Evolutionary conservation across 306 rosid species (phyloP), one percentile per base, ranked within the genome.

Genomic region (Cyamopsis tetragonoloba): DNA sequence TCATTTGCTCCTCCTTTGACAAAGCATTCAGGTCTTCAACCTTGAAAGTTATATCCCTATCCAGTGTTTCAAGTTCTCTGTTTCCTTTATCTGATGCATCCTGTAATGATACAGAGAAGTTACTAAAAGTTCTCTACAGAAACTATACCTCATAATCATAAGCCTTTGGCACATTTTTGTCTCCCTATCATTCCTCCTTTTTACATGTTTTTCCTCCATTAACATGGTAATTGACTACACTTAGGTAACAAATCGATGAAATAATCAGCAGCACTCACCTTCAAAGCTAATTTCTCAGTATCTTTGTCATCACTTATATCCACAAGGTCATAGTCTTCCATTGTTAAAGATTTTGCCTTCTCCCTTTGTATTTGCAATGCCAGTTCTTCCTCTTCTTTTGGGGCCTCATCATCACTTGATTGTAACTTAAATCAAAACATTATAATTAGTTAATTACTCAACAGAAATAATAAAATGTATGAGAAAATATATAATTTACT

Each of bases 321-420:
- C 53, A 20, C 87, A 51, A 87, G 75, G 71, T 83, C 96, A 83
- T 70, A 88, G 79, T 91, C 97, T 73, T 75, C 91, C 79, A 60
- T 44, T 6, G 91, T 84, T 11, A 75, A 74, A 22, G 67, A 26
- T 61, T 72, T 75, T 74, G 86, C 85, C 48, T 58, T 83, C 68
- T 91, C 86, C 77, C 78, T 86, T 74, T 78, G 91, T 56, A 81
- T 48, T 66, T 78, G 75, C 17, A 47, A 17, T n/a, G 83, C 98
- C 73, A 74, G 73, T 64, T 76, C 84, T 79, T 86, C 98, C 80
- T 93, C 98, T 77, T 82, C 89, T 51, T 79, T 71, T 31, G 79
- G 86, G 60, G 88, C 87, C 56, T 88, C 96, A 49, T 89, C 96
- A 30, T 88, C 98, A 35, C 96, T 89, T 51, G 91, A 80, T 80